phyloP scores from a whole-genome alignment of 2,329 filamentous ascomycete genomes.

The Aspergillus spinulosporus region DNA sequence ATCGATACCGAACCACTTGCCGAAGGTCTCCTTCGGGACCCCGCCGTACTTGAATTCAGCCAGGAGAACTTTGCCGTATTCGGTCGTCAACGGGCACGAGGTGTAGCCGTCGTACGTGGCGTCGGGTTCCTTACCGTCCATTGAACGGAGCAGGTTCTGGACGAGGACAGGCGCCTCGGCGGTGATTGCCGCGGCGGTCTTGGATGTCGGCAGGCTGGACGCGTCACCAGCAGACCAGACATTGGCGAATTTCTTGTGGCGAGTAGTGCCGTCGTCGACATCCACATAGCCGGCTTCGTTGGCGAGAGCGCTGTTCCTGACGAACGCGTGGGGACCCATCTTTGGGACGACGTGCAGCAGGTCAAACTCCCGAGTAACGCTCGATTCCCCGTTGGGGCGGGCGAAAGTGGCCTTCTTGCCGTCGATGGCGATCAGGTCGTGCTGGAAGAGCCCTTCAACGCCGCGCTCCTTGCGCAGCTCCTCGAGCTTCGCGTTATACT shows the following conservation, averaged over 20 bases:
- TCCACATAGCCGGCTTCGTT: constrained; percentile 60
- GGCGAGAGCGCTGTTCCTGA: constrained; percentile 56
- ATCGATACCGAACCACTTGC: constrained; percentile 55
- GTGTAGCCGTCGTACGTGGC: constrained; percentile 57
- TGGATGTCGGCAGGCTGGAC: constrained; percentile 60
- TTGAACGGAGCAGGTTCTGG: constrained; percentile 47
- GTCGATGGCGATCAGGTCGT: constrained; percentile 56
- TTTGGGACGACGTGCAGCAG: constrained; percentile 60
- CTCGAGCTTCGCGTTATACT: constrained; percentile 58
- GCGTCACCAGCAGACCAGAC: constrained; percentile 63
- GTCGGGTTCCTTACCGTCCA: constrained; percentile 50
- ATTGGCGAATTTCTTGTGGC: constrained; percentile 56
- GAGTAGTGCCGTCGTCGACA: constrained; percentile 55
- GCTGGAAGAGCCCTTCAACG: constrained; percentile 60
- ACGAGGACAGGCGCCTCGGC: constrained; percentile 55
- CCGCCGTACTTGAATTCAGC: constrained; percentile 67
- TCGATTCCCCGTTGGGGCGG: constrained; percentile 44
- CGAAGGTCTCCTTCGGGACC: constrained; percentile 64
- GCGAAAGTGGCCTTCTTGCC: constrained; percentile 57
- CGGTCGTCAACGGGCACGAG: constrained; percentile 56
- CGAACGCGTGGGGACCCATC: constrained; percentile 58
- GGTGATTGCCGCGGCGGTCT: constrained; percentile 57
- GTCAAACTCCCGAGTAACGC: constrained; percentile 54
- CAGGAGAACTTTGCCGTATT: constrained; percentile 64
- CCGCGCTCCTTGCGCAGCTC: constrained; percentile 55